Base-by-base conservation (phyloP, 2,329 filamentous ascomycete species). In the Epichloe festucae region DNA sequence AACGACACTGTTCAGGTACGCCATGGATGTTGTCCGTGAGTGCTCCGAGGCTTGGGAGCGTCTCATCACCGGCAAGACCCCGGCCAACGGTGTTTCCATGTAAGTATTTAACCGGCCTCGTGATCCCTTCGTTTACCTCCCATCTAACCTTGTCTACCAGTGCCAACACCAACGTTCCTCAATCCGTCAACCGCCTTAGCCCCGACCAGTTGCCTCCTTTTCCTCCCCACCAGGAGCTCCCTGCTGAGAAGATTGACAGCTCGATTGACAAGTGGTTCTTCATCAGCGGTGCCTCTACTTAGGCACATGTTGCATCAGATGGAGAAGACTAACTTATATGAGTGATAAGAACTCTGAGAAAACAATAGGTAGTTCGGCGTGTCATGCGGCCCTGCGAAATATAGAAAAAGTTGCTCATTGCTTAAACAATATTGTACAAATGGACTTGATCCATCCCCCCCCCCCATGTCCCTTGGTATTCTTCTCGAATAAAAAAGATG, bases 191-290 rank as follows among this genome's bases (percentile, higher is more conserved):
- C 73, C 85, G 84, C 63, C 78, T 87, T 64, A 76, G 82, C 57
- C 71, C 80, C 58, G 75, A 77, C 65, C 77, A 86, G 72, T 77
- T 95, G 57, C 82, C 84, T 57, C 83, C 81, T 66, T 82, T 98
- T 60, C 88, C 89, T 55, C 66, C 79, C 57, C 77, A 87, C 73
- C 79, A 96, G 81, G 84, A 94, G 65, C 76, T 94, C 53, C 69
- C 79, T 52, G 82, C 93, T 55, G 91, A 85, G 59, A 90, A 91
- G 66, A 95, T 98, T 63, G 93, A 98, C 68, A 80, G 82, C 68
- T 94, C 85, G 73, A 95, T 97, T 67, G 93, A 98, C 82, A 98
- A 98, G 84, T 98, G 93, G 93, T 98, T 98, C 86, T 98, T 97
- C 83, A 98, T 98, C 74, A 95, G 89, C 70, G 93, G 93, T 72